A percentile compares a stretch with the other conserved stretches of the same genome.
phyloP scores from a whole-genome alignment of 805 yeast species.

The Cyberlindnera maclurae region DNA sequence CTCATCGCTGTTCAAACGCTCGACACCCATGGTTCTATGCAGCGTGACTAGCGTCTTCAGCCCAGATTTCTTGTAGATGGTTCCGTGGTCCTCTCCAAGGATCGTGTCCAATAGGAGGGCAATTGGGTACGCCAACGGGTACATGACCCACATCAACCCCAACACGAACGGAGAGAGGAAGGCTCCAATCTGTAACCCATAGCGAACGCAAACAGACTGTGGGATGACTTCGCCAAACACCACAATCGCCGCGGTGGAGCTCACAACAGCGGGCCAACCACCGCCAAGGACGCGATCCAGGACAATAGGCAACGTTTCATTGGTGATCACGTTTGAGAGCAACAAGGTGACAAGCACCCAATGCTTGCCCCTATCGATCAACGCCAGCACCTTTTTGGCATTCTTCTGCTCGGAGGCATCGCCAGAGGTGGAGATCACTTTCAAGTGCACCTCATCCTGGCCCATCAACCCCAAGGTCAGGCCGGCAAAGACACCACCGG shows the following conservation, averaged over 20 bases:
- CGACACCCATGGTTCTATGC: slow-evolving; percentile 93
- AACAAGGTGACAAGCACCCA: slow-evolving; percentile 92
- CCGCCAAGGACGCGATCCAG: slow-evolving; percentile 91
- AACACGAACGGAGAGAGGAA: slow-evolving; percentile 84
- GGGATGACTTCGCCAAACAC: slow-evolving; percentile 96
- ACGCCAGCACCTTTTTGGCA: slow-evolving; percentile 63
- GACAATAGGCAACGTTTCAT: slow-evolving; percentile 91
- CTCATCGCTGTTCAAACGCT: slow-evolving; percentile 87
- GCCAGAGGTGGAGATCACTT: slow-evolving; percentile 89
- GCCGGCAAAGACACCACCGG: slow-evolving; percentile 91
- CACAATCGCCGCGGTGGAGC: slow-evolving; percentile 89
- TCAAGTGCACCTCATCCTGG: slow-evolving; percentile 91
- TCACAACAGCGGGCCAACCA: slow-evolving; percentile 93
- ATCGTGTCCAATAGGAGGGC: slow-evolving; percentile 73
- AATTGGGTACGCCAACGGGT: slow-evolving; percentile 88
- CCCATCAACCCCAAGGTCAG: slow-evolving; percentile 96
- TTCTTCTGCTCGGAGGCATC: slow-evolving; percentile 55
- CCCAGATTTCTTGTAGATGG: slow-evolving; percentile 87
- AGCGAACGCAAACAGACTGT: slow-evolving; percentile 86
- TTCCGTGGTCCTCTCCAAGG: slow-evolving; percentile 94
- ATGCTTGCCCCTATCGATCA: slow-evolving; percentile 83
- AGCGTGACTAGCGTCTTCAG: slow-evolving; percentile 88
- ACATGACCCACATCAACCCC: slow-evolving; percentile 78
- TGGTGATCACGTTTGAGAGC: slow-evolving; percentile 82
- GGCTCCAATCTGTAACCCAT: slow-evolving; percentile 88